These are phyloP conservation scores for Tolypocladium album DNA, from an alignment of 2,329 filamentous ascomycete genomes.

Conservation along the genomic window DNA sequence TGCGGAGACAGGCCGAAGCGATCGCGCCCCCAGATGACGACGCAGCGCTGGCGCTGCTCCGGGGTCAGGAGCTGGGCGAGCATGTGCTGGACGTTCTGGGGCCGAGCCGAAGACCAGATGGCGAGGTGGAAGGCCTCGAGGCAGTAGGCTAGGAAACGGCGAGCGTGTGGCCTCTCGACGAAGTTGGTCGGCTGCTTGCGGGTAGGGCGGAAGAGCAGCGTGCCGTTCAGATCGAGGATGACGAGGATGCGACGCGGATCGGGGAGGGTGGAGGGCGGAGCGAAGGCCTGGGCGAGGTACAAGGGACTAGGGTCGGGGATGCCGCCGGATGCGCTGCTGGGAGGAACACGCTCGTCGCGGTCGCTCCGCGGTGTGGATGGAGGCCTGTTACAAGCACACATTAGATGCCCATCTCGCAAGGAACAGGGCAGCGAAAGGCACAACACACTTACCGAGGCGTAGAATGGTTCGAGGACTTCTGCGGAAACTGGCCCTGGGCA, in stretches of 20 bases:
- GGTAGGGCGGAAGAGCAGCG: conserved; percentile 63
- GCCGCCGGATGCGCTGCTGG: conserved; percentile 37
- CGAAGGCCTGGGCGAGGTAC: conserved; percentile 49
- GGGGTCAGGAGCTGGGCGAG: conserved; percentile 51
- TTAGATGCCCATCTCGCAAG: neutral
- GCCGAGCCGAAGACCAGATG: conserved; percentile 82
- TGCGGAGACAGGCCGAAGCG: conserved; percentile 52
- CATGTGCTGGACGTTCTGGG: conserved; percentile 60
- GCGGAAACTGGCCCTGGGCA: neutral
- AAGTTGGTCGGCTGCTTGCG: conserved; percentile 39
- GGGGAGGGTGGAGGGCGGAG: conserved; percentile 27
- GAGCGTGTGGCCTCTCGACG: conserved; percentile 55
- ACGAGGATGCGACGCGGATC: conserved; percentile 59
- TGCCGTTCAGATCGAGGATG: conserved; percentile 89
- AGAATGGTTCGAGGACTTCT: neutral
- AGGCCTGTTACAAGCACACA: neutral
- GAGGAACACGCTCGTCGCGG: conserved; percentile 7
- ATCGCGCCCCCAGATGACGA: conserved; percentile 71
- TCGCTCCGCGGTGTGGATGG: neutral
- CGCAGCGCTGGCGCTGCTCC: conserved; percentile 41
- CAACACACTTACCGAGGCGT: neutral
- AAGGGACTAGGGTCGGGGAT: conserved; percentile 47
- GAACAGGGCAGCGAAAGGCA: neutral
- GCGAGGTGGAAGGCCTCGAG: conserved; percentile 67
- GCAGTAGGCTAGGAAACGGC: conserved; percentile 61